Base-by-base conservation (phyloP, 345 rosid species). In the Hevea brasiliensis region DNA sequence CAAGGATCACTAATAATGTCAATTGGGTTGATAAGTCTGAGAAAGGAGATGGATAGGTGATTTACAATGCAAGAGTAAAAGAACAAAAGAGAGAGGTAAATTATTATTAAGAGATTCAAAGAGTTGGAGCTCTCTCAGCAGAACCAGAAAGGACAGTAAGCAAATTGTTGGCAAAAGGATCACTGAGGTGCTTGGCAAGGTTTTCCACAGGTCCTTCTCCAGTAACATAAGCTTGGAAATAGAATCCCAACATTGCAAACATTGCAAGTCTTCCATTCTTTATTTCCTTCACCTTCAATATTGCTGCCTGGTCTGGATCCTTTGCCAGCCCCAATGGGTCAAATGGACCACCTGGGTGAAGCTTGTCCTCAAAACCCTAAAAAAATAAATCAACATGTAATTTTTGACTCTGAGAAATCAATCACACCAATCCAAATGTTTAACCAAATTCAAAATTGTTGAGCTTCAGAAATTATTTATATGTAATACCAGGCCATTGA, bases 201-300 rank as follows among this genome's bases (percentile, higher is more conserved):
- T 92, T 92, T 89, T 95, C 98, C 7, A 95, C 98, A 0, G 97
- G 98, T 54, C 99, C 96, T 83, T 95, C 98, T 42, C 98, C 98
- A 0, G 98, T 92, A 8, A 90, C 94, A 51, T 92, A 92, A 35
- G 98, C 99, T 77, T 88, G 99, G 79, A 95, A 18, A 83, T 15
- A 92, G 86, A 92, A 94, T 26, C 89, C 96, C 0, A 90, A 86
- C 99, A 95, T 94, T 20, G 99, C 84, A 63, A 94, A 94, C 98
- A 94, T 95, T 37, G 99, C 98, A 3, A 95, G 83, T 70, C 99
- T 87, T 1, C 99, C 99, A 24, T 95, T 95, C 87, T 92, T 95
- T 47, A 92, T 95, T 84, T 92, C 98, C 82, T 94, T 94, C 76
- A 94, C 98, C 84, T 92, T 94, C 71, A 94, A 89, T 40, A 95